Evolutionary conservation across 257 asterid species (phyloP).

Genomic region (Paulownia fortunei): DNA sequence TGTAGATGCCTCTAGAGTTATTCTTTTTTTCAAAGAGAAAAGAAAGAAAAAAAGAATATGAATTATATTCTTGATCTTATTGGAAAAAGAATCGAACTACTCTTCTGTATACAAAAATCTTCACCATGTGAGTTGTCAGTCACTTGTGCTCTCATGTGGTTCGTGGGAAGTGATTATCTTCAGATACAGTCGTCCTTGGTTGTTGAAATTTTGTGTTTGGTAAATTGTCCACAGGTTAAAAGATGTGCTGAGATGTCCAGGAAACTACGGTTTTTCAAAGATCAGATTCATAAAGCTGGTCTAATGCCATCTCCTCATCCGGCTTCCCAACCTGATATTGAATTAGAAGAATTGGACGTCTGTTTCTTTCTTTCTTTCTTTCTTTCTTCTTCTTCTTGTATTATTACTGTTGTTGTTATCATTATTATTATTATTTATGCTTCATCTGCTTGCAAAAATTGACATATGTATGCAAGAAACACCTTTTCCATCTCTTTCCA

Average conservation of each 20-base stretch:
- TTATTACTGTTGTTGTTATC: neutral
- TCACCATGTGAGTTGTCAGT: neutral
- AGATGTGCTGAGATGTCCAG: constrained; percentile 96
- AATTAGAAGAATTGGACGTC: constrained; percentile 94
- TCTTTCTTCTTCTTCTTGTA: constrained; percentile 11
- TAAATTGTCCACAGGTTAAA: constrained; percentile 64
- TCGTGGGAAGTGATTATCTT: constrained; percentile 21
- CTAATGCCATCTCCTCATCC: constrained; percentile 63
- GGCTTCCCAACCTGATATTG: constrained; percentile 84
- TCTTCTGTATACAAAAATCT: neutral
- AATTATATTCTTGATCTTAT: constrained; percentile 10
- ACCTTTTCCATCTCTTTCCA: constrained; percentile 2
- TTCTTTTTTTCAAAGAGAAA: neutral
- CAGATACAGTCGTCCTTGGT: constrained; percentile 20
- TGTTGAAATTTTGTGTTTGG: constrained; percentile 12
- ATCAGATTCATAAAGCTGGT: constrained; percentile 93
- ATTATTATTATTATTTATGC: constrained; percentile 8
- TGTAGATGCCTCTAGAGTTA: neutral
- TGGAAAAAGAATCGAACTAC: neutral
- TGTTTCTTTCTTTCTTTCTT: constrained; percentile 32
- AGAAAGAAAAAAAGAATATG: neutral
- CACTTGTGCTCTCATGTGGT: constrained; percentile 2
- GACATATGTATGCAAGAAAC: neutral
- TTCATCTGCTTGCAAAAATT: constrained; percentile 17
- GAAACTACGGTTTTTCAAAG: constrained; percentile 83